Evolutionary conservation across 2,329 filamentous ascomycete genomes (phyloP).

Genomic region (Incumbomyces lentus): DNA sequence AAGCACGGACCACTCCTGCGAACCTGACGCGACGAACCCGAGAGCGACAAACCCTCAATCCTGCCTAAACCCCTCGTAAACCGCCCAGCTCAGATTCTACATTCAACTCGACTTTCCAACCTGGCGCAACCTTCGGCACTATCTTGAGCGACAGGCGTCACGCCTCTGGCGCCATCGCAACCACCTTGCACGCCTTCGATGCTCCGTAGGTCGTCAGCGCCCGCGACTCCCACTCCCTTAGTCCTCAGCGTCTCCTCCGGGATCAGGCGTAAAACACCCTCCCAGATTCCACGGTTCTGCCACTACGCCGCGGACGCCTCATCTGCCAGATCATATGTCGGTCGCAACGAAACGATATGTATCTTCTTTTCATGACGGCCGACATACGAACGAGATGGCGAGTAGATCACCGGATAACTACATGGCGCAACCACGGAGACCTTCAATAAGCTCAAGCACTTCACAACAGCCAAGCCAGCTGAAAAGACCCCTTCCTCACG

Average conservation of each 20-base stretch:
- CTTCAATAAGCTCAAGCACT: not conserved
- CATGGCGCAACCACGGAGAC: conserved; percentile 23
- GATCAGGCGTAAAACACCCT: conserved; percentile 28
- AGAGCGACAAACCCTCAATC: not conserved
- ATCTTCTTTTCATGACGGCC: conserved; percentile 34
- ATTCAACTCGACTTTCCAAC: not conserved
- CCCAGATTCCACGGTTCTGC: conserved; percentile 11
- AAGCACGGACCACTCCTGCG: not conserved
- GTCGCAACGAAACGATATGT: conserved; percentile 40
- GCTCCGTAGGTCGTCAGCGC: conserved; percentile 9
- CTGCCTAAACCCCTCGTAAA: conserved; percentile 5
- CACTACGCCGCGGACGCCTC: conserved; percentile 17
- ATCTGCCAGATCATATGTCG: conserved; percentile 40
- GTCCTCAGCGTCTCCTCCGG: conserved; percentile 34
- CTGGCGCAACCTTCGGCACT: conserved; percentile 1
- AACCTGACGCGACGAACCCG: not conserved
- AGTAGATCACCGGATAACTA: conserved; percentile 34
- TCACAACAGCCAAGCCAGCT: conserved; percentile 13
- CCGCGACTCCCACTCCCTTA: conserved; percentile 25
- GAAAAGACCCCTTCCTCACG: conserved; percentile 27
- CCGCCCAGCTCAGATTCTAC: not conserved
- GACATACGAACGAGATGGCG: conserved; percentile 23
- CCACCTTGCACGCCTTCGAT: conserved; percentile 8
- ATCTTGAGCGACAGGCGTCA: not conserved
- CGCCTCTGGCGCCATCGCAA: conserved; percentile 3